Conservation (phyloP, 441 rosid species). For the Brassica balearica region DNA sequence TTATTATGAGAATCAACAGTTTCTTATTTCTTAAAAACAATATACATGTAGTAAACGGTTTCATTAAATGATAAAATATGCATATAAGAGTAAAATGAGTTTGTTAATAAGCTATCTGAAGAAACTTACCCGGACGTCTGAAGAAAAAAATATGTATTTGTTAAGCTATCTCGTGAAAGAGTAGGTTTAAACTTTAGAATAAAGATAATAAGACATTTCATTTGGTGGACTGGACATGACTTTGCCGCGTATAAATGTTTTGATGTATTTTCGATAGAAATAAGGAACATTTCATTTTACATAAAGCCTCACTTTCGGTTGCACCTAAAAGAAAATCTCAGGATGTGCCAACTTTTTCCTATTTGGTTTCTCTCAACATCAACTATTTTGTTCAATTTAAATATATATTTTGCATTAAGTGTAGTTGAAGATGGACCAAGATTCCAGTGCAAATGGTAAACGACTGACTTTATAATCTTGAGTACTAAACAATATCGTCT, state of each 20-base stretch:
- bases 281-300: conserved; percentile 27
- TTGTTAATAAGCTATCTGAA: too few species aligned
- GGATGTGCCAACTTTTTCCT: conserved; percentile 12
- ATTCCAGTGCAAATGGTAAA: conserved; percentile 9
- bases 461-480: background rate
- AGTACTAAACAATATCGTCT: background rate
- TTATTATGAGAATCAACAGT: too few species aligned
- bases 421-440: background rate
- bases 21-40: too few species aligned
- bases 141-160: too few species aligned
- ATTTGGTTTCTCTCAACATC: conserved; percentile 21
- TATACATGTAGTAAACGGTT: too few species aligned
- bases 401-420: background rate
- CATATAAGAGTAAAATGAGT: too few species aligned
- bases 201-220: too few species aligned
- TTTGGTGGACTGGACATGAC: conserved; percentile 18
- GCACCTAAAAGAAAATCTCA: background rate
- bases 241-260: conserved; percentile 5
- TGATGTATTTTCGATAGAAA: conserved; percentile 23
- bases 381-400: conserved; percentile 1
- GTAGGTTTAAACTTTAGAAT: too few species aligned
- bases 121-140: too few species aligned
- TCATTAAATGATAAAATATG: too few species aligned
- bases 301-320: background rate
- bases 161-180: too few species aligned